These are phyloP conservation scores for Linnemannia zychae DNA, from an alignment of 192 early-diverging fungal species.

Conservation along the genomic window DNA sequence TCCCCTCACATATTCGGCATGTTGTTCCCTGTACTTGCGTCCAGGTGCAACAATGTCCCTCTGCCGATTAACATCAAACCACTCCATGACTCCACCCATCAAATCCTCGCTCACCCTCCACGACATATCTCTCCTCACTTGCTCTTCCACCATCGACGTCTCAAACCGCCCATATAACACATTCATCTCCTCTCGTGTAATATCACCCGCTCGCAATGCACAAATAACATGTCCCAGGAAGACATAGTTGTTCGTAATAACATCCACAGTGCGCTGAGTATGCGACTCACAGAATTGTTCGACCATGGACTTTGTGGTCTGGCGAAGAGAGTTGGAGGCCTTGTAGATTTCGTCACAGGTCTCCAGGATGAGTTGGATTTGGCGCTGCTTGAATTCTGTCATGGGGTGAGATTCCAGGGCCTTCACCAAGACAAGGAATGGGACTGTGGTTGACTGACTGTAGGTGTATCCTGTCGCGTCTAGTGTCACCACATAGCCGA, in stretches of 20 bases:
- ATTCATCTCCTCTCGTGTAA: conserved; percentile 24
- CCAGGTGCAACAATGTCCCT: conserved; percentile 33
- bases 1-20: conserved; percentile 32
- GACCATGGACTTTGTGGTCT: conserved; percentile 51
- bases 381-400: conserved; percentile 55
- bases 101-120: conserved; percentile 25
- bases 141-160: conserved; percentile 50
- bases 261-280: conserved; percentile 54
- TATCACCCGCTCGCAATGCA: conserved; percentile 54
- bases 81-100: conserved; percentile 36
- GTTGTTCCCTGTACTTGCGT: conserved; percentile 22
- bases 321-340: conserved; percentile 40
- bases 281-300: conserved; percentile 42
- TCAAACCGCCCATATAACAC: conserved; percentile 33
- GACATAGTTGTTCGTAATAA: conserved; percentile 55
- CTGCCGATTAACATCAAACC: conserved; percentile 38
- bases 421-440: conserved; percentile 55
- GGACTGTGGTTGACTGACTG: conserved; percentile 57
- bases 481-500: conserved; percentile 59
- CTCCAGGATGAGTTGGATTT: conserved; percentile 55
- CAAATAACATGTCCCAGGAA: conserved; percentile 59
- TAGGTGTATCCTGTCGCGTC: conserved; percentile 62
- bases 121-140: conserved; percentile 54
- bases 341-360: conserved; percentile 62
- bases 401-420: conserved; percentile 49